Base-by-base conservation (phyloP, 495 filamentous ascomycete species). In the Cryomyces minteri region DNA sequence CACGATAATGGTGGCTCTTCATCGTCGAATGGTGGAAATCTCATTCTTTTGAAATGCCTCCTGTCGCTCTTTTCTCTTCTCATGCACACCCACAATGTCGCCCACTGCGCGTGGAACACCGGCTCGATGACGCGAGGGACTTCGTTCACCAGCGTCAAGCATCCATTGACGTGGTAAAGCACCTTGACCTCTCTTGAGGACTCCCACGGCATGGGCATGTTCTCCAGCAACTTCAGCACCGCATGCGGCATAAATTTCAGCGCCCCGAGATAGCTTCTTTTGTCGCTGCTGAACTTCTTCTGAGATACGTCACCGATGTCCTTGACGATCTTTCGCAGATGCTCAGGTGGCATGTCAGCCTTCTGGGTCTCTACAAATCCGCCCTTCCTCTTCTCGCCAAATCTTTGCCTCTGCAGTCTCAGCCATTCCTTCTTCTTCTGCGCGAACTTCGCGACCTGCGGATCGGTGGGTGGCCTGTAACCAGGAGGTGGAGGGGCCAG, bases 181-280 rank as follows among this genome's bases (percentile, higher is more conserved):
- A 99, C 92, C 63, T 94, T 94, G 43, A 99, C 92, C 55, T 99
- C 88, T 43, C 87, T 72, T 5, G 85, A 75, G 31, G 84, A 84
- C 67, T 99, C 92, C 92, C 92, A 99, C 6, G 92, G 92, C 92
- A 99, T 99, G 6, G 92, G 92, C 92, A 99, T 99, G 58, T 99
- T 99, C 70, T 99, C 92, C 46, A 99, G 57, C 14, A 99, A 75
- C 69, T 99, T 99, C 66, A 99, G 62, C 7, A 99, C 92, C n/a
- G 92, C 92, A 59, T 99, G 92, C 1, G 92, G 92, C 92, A 99
- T 99, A 63, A 94, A 99, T 65, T 99, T 99, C 50, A 99, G 63
- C 39, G 92, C 88, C 43, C 92, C 92, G 29, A 99, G 73, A 66
- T 99, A 99, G 61, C 84, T 93, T 47, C 92, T 79, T 70, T 99